Conservation (phyloP, 495 filamentous ascomycete species). For the Neurospora terricola region DNA sequence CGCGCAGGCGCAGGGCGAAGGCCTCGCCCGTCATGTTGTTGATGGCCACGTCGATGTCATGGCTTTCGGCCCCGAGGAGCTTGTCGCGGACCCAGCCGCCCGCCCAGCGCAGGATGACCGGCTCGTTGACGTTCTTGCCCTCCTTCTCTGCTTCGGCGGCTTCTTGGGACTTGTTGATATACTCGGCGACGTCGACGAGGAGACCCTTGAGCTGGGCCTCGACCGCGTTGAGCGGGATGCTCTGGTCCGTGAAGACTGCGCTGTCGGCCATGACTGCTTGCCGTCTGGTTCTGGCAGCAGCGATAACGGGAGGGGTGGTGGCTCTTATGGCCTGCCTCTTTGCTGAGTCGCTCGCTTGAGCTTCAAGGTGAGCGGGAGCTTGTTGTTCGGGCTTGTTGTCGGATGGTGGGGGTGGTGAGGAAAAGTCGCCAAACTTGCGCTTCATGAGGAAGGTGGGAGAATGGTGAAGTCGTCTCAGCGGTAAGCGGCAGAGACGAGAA, state of each 20-base stretch:
- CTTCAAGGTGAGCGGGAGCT: neutral
- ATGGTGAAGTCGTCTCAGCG: neutral
- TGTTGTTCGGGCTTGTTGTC: neutral
- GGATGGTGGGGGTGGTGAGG: neutral
- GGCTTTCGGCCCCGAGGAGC: constrained; percentile 65
- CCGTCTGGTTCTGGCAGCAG: neutral
- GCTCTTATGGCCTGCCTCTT: neutral
- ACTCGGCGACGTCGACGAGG: constrained; percentile 62
- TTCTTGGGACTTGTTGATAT: constrained; percentile 42
- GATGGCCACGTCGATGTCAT: constrained; percentile 94
- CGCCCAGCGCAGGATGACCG: constrained; percentile 71
- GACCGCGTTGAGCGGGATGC: constrained; percentile 44
- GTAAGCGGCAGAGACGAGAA: neutral
- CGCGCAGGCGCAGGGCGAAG: constrained; percentile 63
- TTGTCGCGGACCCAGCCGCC: constrained; percentile 99
- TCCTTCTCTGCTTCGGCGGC: neutral
- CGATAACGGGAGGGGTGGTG: neutral
- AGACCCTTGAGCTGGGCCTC: constrained; percentile 61
- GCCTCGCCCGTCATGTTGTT: constrained; percentile 87
- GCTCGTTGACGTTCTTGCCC: constrained; percentile 22
- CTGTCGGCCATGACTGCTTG: neutral
- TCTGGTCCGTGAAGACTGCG: neutral
- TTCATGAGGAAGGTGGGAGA: constrained; percentile 9
- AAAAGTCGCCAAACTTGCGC: constrained; percentile 10
- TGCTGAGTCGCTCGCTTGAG: neutral